These are phyloP conservation scores for Arthrobotrys musiformis DNA, from an alignment of 2,329 filamentous ascomycete species.

Conservation along the genomic window DNA sequence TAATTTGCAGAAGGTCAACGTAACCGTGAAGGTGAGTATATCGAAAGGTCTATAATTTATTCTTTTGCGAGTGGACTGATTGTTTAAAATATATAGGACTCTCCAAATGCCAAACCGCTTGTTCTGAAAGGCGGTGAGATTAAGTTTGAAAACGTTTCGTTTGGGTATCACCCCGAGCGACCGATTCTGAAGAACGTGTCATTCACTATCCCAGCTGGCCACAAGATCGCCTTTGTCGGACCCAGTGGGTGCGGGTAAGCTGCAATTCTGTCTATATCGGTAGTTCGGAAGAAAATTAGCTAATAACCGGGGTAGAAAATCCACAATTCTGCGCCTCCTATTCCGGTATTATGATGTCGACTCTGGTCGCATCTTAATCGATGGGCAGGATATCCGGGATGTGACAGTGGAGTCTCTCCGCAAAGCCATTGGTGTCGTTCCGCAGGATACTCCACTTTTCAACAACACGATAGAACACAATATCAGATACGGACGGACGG, in stretches of 20 bases:
- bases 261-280: not conserved
- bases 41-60: not conserved
- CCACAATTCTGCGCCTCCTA: conserved; percentile 86
- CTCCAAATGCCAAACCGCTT: conserved; percentile 77
- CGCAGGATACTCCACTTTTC: conserved; percentile 95
- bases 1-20: conserved; percentile 95
- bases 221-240: conserved; percentile 95
- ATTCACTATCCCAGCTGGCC: conserved; percentile 90
- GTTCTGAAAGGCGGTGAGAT: conserved; percentile 86
- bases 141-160: conserved; percentile 91
- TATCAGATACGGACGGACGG: conserved; percentile 88
- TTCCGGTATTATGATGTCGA: conserved; percentile 96
- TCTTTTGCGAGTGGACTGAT: not conserved
- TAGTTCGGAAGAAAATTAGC: not conserved
- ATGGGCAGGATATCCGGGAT: conserved; percentile 89
- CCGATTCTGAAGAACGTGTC: conserved; percentile 86
- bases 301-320: conserved; percentile 69
- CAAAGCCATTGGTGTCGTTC: conserved; percentile 89
- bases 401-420: conserved; percentile 85
- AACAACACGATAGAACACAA: conserved; percentile 97
- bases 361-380: conserved; percentile 84
- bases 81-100: conserved; percentile 68
- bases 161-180: conserved; percentile 87
- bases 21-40: conserved; percentile 72
- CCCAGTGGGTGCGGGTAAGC: conserved; percentile 83